These are phyloP conservation scores for Prorocentrum cordatum DNA, from an alignment of 169 alveolate species.

Conservation along the genomic window DNA sequence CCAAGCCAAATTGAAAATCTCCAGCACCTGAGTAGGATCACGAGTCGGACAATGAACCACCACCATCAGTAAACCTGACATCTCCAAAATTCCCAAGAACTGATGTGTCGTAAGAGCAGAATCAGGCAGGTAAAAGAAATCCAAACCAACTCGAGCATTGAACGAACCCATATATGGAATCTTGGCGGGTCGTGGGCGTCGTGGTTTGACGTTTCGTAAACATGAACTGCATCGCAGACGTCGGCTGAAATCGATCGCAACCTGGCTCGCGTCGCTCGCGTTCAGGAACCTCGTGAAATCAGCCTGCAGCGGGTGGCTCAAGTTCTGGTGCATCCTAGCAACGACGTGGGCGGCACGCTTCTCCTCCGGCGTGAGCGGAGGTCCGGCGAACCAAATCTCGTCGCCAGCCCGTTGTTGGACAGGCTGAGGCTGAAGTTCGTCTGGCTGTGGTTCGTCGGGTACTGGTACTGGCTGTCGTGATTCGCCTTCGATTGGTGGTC, in stretches of 20 bases:
- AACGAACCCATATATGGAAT: background rate
- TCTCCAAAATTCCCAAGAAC: constrained; percentile 13
- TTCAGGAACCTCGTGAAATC: too few relatives aligned
- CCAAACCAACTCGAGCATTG: background rate
- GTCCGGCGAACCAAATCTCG: constrained; percentile 2
- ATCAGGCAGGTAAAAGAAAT: constrained; percentile 13
- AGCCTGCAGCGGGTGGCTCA: constrained; percentile 20
- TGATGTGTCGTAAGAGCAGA: background rate
- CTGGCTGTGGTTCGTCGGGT: too few relatives aligned
- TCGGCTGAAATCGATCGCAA: background rate
- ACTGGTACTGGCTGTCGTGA: too few relatives aligned
- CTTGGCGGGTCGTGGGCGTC: background rate
- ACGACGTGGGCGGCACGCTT: background rate
- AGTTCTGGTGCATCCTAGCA: background rate
- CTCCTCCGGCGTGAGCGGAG: background rate
- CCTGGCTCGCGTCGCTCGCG: background rate
- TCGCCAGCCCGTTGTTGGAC: too few relatives aligned
- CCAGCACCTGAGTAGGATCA: background rate
- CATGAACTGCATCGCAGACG: background rate
- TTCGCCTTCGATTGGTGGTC: too few relatives aligned
- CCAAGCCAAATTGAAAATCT: background rate
- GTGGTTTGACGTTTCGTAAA: background rate
- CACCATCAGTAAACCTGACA: background rate
- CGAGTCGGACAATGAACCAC: background rate
- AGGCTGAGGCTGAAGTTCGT: too few relatives aligned